Evolutionary conservation across 2,329 filamentous ascomycete genomes (phyloP), one percentile per base, ranked within the genome.

Genomic region (Fusarium hostae): DNA sequence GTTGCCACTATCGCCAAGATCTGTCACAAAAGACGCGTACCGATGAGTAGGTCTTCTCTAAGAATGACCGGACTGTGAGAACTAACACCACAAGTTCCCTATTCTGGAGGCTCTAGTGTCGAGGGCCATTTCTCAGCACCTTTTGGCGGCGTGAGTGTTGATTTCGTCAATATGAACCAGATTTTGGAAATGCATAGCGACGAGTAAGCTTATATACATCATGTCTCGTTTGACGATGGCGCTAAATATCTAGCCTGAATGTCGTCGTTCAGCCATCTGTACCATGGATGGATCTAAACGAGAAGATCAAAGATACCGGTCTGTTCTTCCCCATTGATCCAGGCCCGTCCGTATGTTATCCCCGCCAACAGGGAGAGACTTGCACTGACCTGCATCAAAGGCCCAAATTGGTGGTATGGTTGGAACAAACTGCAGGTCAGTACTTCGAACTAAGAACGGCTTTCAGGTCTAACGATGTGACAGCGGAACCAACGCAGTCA

Each of bases 311-410:
- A 79, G 86, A 88, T 32, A 91, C 88, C 3, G 93, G 93, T 0
- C 87, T 98, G 1, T 97, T 97, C 82, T 97, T 97, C 78, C 95
- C 95, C 1, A 91, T 97, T 9, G 95, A 98, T 76, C 95, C 95
- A 6, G 93, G 93, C 77, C 63, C 63, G 2, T 66, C 63, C 1
- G 63, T 66, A 3, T 22, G 58, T 22, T 2, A 13, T 13, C 2
- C 1, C 1, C 4, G 1, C 7, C 1, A 5, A 9, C 5, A 12
- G 5, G 6, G n/a, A 15, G 4, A 22, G 16, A 1, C 2, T 5
- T 35, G 8, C 82, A 86, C 86, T 40, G 5, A n/a, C 1, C 13
- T 10, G 2, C 87, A 66, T 87, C 85, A 2, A 3, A 65, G 75
- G 92, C 92, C 13, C 92, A 91, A 82, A 94, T 94, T 72, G 92